phyloP scores from a whole-genome alignment of 305 asterid species.

The Fraxinus nigra region DNA sequence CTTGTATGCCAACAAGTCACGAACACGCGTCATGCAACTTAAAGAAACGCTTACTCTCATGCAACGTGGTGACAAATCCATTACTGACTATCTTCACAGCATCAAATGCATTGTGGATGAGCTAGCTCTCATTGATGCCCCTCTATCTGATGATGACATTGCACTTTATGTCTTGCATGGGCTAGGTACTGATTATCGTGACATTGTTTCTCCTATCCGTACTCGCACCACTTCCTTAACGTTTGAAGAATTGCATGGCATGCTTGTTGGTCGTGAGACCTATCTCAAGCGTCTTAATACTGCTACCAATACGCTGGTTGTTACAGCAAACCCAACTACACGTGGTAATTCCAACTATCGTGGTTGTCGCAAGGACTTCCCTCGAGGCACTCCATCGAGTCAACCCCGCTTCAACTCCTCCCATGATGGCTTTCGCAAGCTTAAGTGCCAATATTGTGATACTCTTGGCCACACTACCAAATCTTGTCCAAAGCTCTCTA shows the following conservation, averaged over 20 bases:
- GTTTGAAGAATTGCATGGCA: background rate
- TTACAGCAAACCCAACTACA: background rate
- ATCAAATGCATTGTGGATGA: background rate
- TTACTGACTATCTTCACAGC: background rate
- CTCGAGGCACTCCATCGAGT: background rate
- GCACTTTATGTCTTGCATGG: background rate
- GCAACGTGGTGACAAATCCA: background rate
- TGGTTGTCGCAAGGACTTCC: background rate
- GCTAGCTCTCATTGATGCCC: background rate
- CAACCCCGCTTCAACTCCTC: background rate
- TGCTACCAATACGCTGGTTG: background rate
- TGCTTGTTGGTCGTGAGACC: background rate
- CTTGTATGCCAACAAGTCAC: background rate
- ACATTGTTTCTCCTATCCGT: background rate
- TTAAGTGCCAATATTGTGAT: background rate
- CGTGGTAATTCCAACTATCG: background rate
- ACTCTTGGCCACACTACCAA: background rate
- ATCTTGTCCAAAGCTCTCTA: background rate
- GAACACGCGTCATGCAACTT: background rate
- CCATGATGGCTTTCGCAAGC: background rate
- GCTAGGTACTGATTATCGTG: background rate
- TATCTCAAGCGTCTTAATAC: background rate
- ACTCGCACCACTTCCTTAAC: no score
- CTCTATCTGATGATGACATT: background rate
- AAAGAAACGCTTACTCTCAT: background rate